A percentile compares a stretch with the other conserved stretches of the same genome.
These are phyloP conservation scores for Schizophyllum amplum DNA, from an alignment of 1,284 basidiomycete species.

Conservation along the genomic window DNA sequence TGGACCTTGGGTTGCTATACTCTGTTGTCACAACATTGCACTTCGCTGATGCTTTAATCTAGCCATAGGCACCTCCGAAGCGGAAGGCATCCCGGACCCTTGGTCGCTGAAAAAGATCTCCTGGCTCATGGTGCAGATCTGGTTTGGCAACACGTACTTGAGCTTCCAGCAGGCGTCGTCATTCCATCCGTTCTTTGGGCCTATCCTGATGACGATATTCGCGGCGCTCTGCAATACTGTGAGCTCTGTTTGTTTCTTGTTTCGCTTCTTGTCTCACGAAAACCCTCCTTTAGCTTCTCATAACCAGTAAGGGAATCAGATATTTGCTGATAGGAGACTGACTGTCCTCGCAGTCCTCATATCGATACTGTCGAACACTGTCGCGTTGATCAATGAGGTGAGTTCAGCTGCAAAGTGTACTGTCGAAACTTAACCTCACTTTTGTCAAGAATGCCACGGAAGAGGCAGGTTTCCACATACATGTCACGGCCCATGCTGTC, in stretches of 20 bases:
- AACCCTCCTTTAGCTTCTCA: constrained; percentile 23
- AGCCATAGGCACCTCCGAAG: background rate
- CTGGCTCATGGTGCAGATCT: constrained; percentile 78
- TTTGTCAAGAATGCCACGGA: constrained; percentile 68
- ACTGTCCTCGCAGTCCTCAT: constrained; percentile 58
- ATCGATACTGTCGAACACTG: constrained; percentile 81
- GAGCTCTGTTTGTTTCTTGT: background rate
- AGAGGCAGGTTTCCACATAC: constrained; percentile 42
- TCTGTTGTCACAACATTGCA: background rate
- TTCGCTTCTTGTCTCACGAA: background rate
- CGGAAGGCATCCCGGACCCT: constrained; percentile 18
- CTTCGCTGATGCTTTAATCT: background rate
- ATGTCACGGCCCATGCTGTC: constrained; percentile 1
- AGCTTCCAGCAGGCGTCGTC: constrained; percentile 58
- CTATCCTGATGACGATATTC: constrained; percentile 80
- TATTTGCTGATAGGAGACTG: too few relatives aligned
- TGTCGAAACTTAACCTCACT: constrained; percentile 1
- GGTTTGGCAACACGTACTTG: constrained; percentile 75
- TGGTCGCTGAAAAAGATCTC: constrained; percentile 69
- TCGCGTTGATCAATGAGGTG: constrained; percentile 71
- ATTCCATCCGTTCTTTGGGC: constrained; percentile 82
- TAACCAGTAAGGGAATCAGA: constrained; percentile 55
- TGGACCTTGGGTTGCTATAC: constrained; percentile 55
- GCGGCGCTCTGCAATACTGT: constrained; percentile 78
- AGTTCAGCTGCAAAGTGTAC: constrained; percentile 17